phyloP scores from a whole-genome alignment of 768 basidiomycete genomes.

The Trametes villosa region DNA sequence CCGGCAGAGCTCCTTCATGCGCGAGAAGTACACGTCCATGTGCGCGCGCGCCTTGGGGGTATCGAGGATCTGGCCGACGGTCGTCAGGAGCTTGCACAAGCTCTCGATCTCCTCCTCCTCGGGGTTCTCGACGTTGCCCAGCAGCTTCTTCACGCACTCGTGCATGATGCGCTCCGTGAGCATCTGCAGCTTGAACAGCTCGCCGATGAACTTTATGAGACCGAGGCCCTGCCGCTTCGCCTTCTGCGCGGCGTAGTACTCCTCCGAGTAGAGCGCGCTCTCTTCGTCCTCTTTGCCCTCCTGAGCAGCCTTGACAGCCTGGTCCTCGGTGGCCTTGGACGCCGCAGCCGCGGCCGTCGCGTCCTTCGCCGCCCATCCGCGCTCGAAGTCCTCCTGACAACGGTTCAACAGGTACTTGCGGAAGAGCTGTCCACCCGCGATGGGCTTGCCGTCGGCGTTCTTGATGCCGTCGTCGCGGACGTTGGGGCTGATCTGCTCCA shows the following conservation, averaged over 20 bases:
- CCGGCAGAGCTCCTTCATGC: constrained; percentile 84
- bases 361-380: constrained; percentile 91
- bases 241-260: constrained; percentile 94
- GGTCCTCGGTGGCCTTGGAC: constrained; percentile 83
- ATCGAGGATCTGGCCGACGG: constrained; percentile 86
- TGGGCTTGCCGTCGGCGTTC: constrained; percentile 82
- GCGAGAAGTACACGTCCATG: constrained; percentile 91
- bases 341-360: constrained; percentile 85
- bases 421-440: constrained; percentile 93
- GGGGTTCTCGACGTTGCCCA: constrained; percentile 91
- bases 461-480: constrained; percentile 90
- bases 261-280: constrained; percentile 86
- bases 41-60: constrained; percentile 79
- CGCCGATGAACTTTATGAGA: constrained; percentile 97
- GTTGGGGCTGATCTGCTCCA: constrained; percentile 87
- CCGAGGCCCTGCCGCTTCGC: constrained; percentile 97
- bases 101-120: constrained; percentile 99
- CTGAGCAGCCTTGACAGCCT: constrained; percentile 72
- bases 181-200: constrained; percentile 99
- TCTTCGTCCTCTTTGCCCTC: constrained; percentile 63
- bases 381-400: constrained; percentile 98
- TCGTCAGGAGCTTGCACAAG: constrained; percentile 89
- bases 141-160: constrained; percentile 94
- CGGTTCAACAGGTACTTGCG: constrained; percentile 95
- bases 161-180: constrained; percentile 98